Base-by-base conservation (phyloP, 129 eudicot species). In the Scalesia atractyloides region DNA sequence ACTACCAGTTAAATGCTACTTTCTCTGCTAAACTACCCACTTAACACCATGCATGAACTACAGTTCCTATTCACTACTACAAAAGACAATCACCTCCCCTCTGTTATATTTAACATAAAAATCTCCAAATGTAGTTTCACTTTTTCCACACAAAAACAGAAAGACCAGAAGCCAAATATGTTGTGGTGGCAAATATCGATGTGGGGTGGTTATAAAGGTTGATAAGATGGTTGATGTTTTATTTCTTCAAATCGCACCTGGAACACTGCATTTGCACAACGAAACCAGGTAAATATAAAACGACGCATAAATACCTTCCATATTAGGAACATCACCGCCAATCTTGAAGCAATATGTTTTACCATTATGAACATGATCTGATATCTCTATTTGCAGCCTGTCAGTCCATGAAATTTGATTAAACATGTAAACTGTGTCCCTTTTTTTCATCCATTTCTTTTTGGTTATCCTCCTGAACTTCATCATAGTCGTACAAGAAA, bases 321-420 rank as follows among this genome's bases (percentile, higher is more conserved):
- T 66, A 20, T 66, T 18, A 46, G 71, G 71, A 44, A 66, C 71
- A 14, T 66, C 57, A 47, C 58, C 43, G 15, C 59, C 72, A 26
- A 68, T 50, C 73, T 49, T 68, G 9, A 68, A 68, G 46, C 43
- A 7, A 54, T 70, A 70, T 43, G 54, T 70, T 43, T 17, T 70
- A 37, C 65, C 54, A 12, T 1, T 37, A 20, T 56, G 66, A 39
- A 70, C 66, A 36, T 13, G 39, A 56, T 70, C 66, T 9, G 66
- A 54, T 37, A 70, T 56, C 52, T 70, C 66, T 70, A 22, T 20
- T 11, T 19, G 30, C 51, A 52, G 9, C 54, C 66, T 54, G 15
- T 70, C 66, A 18, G 9, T 39, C 75, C 75, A 70, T 20, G 22
- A 37, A 12, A 70, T 39, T 39, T 26, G 34, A 52, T 18, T 43